phyloP scores from a whole-genome alignment of 495 filamentous ascomycete genomes.

The Jackrogersella multiformis region DNA sequence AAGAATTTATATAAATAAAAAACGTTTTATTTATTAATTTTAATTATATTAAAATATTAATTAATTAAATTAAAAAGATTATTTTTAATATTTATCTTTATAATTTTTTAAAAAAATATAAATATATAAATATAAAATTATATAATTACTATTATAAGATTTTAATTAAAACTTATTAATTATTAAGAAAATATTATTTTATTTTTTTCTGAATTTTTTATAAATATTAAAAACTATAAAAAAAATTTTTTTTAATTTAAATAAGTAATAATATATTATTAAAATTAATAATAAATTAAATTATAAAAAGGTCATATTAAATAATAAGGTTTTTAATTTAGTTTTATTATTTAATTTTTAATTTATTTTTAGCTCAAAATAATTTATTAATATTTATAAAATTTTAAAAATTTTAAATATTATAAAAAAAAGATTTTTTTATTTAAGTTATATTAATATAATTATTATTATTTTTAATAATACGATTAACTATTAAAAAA shows the following conservation, averaged over 20 bases:
- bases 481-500: conserved; percentile 2
- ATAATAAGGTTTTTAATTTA: background rate
- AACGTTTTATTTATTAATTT: background rate
- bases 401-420: background rate
- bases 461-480: conserved; percentile 1
- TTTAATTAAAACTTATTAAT: background rate
- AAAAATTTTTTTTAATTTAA: background rate
- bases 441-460: background rate
- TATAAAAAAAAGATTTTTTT: background rate
- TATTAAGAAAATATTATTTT: background rate
- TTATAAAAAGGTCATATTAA: background rate
- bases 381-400: background rate
- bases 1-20: background rate
- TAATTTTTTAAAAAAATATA: background rate
- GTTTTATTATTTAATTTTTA: background rate
- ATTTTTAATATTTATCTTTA: background rate
- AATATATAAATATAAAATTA: background rate
- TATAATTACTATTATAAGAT: background rate
- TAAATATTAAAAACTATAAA: background rate
- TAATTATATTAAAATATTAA: background rate
- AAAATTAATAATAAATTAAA: conserved; percentile 1
- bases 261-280: background rate
- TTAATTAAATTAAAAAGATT: background rate
- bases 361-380: background rate
- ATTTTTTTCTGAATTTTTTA: background rate